Conservation (phyloP, 129 eudicot species). For the Erigeron canadensis region DNA sequence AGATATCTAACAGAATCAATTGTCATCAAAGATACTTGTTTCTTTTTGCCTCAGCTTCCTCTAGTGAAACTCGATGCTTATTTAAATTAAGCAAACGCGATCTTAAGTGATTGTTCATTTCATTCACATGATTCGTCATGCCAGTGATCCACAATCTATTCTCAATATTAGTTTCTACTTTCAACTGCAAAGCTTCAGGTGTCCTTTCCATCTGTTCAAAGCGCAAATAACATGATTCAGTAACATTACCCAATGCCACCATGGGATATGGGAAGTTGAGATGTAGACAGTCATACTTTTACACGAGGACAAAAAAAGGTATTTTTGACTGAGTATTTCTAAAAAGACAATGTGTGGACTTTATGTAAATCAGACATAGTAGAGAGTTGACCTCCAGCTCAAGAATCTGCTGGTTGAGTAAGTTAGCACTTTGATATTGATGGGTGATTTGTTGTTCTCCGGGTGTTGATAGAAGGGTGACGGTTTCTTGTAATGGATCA, state of each 20-base stretch:
- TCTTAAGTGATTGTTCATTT: slow-evolving; percentile 37
- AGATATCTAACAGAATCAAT: neutral
- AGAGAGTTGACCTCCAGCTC: slow-evolving; percentile 41
- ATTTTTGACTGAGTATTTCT: neutral
- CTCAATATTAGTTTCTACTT: slow-evolving; percentile 33
- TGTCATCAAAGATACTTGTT: slow-evolving; percentile 16
- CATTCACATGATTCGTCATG: slow-evolving; percentile 47
- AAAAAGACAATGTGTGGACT: neutral
- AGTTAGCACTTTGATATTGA: slow-evolving; percentile 34
- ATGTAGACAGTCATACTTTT: too few relatives aligned
- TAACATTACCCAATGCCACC: too few relatives aligned
- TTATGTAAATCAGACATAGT: slow-evolving; percentile 3
- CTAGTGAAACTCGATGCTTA: slow-evolving; percentile 21
- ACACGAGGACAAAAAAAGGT: neutral
- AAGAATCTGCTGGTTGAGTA: slow-evolving; percentile 37
- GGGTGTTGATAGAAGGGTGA: slow-evolving; percentile 34
- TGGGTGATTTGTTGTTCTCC: slow-evolving; percentile 24
- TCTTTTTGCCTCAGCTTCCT: slow-evolving; percentile 21
- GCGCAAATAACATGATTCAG: neutral
- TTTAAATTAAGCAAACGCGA: slow-evolving; percentile 38
- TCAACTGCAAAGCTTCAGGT: slow-evolving; percentile 44
- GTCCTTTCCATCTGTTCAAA: slow-evolving; percentile 33
- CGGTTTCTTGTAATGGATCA: slow-evolving; percentile 18
- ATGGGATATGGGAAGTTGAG: too few relatives aligned
- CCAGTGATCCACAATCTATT: slow-evolving; percentile 23